Evolutionary conservation across 1,284 basidiomycete genomes (phyloP).

Genomic region (Tilletia horrida): DNA sequence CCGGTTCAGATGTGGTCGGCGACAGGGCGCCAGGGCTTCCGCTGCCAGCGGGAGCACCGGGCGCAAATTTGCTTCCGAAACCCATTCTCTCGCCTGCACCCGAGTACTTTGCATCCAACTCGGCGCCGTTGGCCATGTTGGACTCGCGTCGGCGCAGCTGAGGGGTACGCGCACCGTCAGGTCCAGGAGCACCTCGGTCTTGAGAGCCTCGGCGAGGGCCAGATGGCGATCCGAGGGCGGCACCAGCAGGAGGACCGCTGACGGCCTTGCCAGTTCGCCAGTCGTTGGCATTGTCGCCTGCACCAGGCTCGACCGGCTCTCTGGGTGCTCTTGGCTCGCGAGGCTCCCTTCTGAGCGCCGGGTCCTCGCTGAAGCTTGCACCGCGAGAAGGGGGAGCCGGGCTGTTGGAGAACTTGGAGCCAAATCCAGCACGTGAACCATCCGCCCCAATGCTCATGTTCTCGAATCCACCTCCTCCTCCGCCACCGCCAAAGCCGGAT

Average conservation of each 20-base stretch:
- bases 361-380: constrained; percentile 15
- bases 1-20: constrained; percentile 20
- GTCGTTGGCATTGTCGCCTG: constrained; percentile 44
- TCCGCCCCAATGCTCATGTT: constrained; percentile 44
- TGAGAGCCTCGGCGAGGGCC: constrained; percentile 3
- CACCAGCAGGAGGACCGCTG: constrained; percentile 22
- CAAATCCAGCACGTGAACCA: constrained; percentile 50
- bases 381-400: constrained; percentile 28
- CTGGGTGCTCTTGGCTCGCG: background rate
- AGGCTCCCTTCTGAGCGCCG: background rate
- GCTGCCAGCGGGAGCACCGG: constrained; percentile 27
- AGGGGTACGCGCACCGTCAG: constrained; percentile 19
- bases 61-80: constrained; percentile 45
- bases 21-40: constrained; percentile 26
- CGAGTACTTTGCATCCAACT: constrained; percentile 42
- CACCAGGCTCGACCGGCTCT: constrained; percentile 40
- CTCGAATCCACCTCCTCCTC: constrained; percentile 39
- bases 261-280: constrained; percentile 54
- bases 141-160: constrained; percentile 22
- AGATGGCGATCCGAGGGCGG: background rate
- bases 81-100: constrained; percentile 47
- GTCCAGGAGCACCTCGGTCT: background rate
- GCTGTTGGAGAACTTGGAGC: constrained; percentile 35
- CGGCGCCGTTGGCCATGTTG: constrained; percentile 27
- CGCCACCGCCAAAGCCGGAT: constrained; percentile 22